Evolutionary conservation across 371 early-diverging fungal genomes (phyloP).

Genomic region (Phascolomyces articulosus): DNA sequence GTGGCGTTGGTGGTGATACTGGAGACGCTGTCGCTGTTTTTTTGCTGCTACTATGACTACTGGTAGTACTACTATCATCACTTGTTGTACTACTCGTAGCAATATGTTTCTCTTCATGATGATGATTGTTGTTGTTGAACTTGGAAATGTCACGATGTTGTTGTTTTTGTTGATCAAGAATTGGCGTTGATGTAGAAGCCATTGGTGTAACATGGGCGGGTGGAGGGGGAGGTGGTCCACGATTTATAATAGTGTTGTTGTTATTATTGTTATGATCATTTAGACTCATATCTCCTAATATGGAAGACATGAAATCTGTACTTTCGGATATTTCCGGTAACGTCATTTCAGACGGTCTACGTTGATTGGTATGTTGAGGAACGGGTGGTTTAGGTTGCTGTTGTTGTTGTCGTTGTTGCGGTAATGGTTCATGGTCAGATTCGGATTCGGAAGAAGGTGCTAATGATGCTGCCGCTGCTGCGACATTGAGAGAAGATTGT

Average conservation of each 20-base stretch:
- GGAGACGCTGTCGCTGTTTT: neutral
- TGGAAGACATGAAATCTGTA: conserved; percentile 14
- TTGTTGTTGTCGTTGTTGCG: conserved; percentile 6
- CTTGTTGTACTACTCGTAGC: neutral
- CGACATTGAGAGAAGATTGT: neutral
- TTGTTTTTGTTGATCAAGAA: neutral
- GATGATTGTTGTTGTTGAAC: neutral
- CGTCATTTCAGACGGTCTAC: conserved; percentile 3
- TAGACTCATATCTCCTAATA: conserved; percentile 10
- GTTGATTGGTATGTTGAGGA: neutral
- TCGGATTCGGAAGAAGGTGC: too few species aligned
- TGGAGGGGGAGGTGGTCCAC: neutral
- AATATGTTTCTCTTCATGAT: too few species aligned
- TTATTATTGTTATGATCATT: neutral
- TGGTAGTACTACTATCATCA: neutral
- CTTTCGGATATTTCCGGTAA: conserved; percentile 18
- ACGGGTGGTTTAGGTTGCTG: neutral
- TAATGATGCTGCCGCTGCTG: neutral
- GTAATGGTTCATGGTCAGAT: neutral
- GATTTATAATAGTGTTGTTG: too few species aligned
- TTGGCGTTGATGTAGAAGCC: conserved; percentile 1
- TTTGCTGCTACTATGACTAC: conserved; percentile 4
- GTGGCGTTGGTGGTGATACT: neutral
- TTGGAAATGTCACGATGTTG: neutral
- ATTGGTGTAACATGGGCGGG: conserved; percentile 1